phyloP scores from a whole-genome alignment of 2,329 filamentous ascomycete species.

The Paramyrothecium roridum region DNA sequence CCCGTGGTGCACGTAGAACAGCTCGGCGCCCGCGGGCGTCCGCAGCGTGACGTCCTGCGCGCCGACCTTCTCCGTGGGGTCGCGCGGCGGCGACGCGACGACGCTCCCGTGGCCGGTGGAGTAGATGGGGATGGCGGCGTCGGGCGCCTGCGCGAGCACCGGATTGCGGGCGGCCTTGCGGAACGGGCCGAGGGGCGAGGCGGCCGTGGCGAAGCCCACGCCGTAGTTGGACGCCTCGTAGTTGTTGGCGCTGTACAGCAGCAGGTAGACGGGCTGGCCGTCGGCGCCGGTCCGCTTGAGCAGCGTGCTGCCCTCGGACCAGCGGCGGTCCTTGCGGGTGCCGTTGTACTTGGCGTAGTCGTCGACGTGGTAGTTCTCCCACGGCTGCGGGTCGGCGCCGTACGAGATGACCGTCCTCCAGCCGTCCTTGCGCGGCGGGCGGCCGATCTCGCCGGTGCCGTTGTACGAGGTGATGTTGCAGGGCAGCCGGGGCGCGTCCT shows the following conservation, averaged over 20 bases:
- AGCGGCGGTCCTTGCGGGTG: constrained; percentile 29
- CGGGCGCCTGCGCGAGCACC: constrained; percentile 23
- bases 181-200: constrained; percentile 28
- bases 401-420: constrained; percentile 34
- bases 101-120: constrained; percentile 31
- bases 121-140: constrained; percentile 23
- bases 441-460: constrained; percentile 28
- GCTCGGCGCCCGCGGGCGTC: constrained; percentile 23
- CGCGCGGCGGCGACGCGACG: constrained; percentile 23
- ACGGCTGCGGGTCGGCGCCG: constrained; percentile 27
- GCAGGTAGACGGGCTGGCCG: constrained; percentile 23
- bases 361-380: constrained; percentile 31
- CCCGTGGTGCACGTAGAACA: constrained; percentile 31
- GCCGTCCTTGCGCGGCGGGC: constrained; percentile 29
- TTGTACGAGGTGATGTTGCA: constrained; percentile 28
- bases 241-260: constrained; percentile 30
- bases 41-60: constrained; percentile 26
- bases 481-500: constrained; percentile 19
- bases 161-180: constrained; percentile 26
- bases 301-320: constrained; percentile 31
- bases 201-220: constrained; percentile 28
- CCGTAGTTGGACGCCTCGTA: constrained; percentile 33
- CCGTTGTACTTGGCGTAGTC: constrained; percentile 29
- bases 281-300: constrained; percentile 16
- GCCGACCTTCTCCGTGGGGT: constrained; percentile 12